Base-by-base conservation (phyloP, 352 stramenopile species). In the Phytopythium kandeliae region DNA sequence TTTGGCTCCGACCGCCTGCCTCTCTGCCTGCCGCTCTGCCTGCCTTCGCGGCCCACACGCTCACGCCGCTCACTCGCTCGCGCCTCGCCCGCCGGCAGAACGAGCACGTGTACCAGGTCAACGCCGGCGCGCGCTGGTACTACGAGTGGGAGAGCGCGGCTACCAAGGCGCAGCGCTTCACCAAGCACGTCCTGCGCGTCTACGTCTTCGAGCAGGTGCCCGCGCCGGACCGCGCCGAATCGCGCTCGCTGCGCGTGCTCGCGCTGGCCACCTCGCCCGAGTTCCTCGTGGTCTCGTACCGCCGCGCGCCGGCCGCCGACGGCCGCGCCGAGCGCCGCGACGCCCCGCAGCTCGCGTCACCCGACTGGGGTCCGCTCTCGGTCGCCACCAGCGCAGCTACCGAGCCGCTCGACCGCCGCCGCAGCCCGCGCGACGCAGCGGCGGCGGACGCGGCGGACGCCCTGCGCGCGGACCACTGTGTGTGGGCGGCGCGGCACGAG, bases 241-340 rank as follows among this genome's bases (percentile, higher is more conserved):
- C 35, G 19, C 26, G 28, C 16, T 45, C n/a, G 30, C 51, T 87
- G 13, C 76, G 64, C 1, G 59, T 84, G 11, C 64, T 84, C 12
- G 62, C 62, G 0, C n/a, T 78, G 16, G 51, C 69, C 17, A 62
- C 69, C 4, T 87, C 76, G 5, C 58, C 59, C 6, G 56, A 77
- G 42, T 87, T 87, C 38, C 81, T 80, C 60, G 71, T 87, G 45
- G 66, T 87, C 22, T 87, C 76, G 3, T 87, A 85, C 54, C 73
- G 76, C 1, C 73, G 76, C 12, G 73, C 76, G 19, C 64, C 72
- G 7, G 71, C 31, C 6, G 31, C 35, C 37, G 72, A 83, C 41
- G 57, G 78, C 24, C 62, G 58, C 8, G 57, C 58, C 0, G 71
- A 80, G n/a, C 69, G 62, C 8, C 62, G 59, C n/a, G 58, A 71